Conservation (phyloP, 257 asterid species). For the Solanum piurae region DNA sequence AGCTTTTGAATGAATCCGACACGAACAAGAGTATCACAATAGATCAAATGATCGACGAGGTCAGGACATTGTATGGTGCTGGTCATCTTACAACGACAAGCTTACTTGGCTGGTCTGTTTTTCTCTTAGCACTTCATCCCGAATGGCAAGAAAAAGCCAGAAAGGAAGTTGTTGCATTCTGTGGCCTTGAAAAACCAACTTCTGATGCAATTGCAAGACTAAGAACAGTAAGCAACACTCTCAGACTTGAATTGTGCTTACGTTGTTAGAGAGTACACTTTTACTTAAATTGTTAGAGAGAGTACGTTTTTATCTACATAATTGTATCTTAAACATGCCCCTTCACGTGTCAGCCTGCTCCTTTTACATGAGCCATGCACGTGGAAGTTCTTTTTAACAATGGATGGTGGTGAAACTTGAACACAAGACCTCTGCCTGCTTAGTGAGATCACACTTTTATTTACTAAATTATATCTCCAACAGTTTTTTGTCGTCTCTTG, state of each 20-base stretch:
- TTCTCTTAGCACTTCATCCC: constrained; percentile 35
- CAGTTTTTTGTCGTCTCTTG: not conserved
- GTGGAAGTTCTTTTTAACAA: not conserved
- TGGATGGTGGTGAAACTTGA: no score
- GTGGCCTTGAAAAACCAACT: constrained; percentile 25
- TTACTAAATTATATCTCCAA: not conserved
- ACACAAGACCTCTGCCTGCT: no score
- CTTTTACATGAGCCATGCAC: not conserved
- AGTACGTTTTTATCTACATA: not conserved
- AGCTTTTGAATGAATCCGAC: constrained; percentile 17
- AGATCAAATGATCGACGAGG: constrained; percentile 46
- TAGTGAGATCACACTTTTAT: not conserved
- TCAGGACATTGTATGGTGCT: constrained; percentile 31
- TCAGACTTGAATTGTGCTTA: not conserved
- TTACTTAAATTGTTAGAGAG: not conserved
- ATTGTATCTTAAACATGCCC: not conserved
- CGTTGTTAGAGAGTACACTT: not conserved
- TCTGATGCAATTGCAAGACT: constrained; percentile 48
- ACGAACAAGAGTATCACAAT: constrained; percentile 27
- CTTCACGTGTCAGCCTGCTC: not conserved
- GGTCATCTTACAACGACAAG: constrained; percentile 39
- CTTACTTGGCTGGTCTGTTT: constrained; percentile 39
- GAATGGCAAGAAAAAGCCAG: constrained; percentile 67
- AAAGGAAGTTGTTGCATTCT: constrained; percentile 23
- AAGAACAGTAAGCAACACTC: constrained; percentile 23